phyloP scores from a whole-genome alignment of 768 basidiomycete genomes.

The Phylloporus scabripes region DNA sequence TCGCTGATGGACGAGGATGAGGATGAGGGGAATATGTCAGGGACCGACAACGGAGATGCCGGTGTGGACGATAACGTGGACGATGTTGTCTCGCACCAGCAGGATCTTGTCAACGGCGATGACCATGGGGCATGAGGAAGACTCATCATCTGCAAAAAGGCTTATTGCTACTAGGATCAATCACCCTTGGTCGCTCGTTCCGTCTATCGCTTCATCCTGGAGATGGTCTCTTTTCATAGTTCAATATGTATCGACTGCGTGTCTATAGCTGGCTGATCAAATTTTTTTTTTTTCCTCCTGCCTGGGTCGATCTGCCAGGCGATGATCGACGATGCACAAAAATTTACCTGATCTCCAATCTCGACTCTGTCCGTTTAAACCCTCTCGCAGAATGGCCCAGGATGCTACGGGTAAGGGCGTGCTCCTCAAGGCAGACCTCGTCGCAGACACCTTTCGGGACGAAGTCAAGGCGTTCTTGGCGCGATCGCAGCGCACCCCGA shows the following conservation, averaged over 20 bases:
- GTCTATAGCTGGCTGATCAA: background rate
- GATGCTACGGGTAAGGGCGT: slow-evolving; percentile 56
- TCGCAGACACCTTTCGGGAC: slow-evolving; percentile 64
- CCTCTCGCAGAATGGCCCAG: slow-evolving; percentile 20
- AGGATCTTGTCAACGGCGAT: slow-evolving; percentile 18
- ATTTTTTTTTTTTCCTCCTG: background rate
- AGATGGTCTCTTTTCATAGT: background rate
- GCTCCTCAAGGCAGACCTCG: slow-evolving; percentile 71
- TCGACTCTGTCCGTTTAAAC: slow-evolving; percentile 6
- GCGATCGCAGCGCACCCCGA: slow-evolving; percentile 44
- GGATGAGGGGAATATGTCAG: slow-evolving; percentile 3
- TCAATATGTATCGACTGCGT: background rate
- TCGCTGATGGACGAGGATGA: slow-evolving; percentile 61
- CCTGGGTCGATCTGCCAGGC: no score
- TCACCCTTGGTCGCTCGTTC: slow-evolving; percentile 2
- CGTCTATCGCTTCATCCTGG: slow-evolving; percentile 1
- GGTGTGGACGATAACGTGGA: slow-evolving; percentile 13
- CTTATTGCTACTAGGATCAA: background rate
- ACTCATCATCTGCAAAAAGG: background rate
- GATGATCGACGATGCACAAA: no score
- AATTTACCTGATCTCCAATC: background rate
- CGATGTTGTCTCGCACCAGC: background rate
- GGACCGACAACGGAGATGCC: background rate
- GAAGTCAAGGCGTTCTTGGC: slow-evolving; percentile 54
- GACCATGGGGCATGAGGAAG: slow-evolving; percentile 13